These are phyloP conservation scores for Mortierella claussenii DNA, from an alignment of 192 early-diverging fungal species.

Conservation along the genomic window DNA sequence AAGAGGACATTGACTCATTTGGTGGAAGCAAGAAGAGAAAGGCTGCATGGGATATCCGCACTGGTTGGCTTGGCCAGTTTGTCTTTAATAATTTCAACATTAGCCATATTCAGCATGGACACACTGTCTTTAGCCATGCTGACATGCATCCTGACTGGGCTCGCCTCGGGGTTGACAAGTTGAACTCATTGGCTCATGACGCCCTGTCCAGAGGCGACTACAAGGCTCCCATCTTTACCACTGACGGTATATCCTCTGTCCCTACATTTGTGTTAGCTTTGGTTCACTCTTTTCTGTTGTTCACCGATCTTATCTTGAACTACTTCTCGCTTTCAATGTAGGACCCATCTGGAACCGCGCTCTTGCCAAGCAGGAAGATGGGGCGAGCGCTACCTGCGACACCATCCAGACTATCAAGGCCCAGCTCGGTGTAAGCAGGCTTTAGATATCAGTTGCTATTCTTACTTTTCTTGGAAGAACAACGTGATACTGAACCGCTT, in stretches of 20 bases:
- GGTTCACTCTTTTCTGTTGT: neutral
- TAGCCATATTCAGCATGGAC: constrained; percentile 26
- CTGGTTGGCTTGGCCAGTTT: constrained; percentile 38
- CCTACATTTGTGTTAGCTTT: neutral
- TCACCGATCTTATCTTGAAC: neutral
- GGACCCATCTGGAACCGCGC: constrained; percentile 37
- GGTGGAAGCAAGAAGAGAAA: constrained; percentile 16
- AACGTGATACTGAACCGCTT: too few relatives aligned
- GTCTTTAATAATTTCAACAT: constrained; percentile 39
- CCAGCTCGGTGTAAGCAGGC: constrained; percentile 20
- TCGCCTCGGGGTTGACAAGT: constrained; percentile 7
- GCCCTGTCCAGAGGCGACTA: constrained; percentile 17
- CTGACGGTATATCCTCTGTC: constrained; percentile 9
- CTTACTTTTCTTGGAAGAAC: too few relatives aligned
- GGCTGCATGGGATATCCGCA: constrained; percentile 29
- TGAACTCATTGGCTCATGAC: constrained; percentile 21
- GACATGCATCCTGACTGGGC: constrained; percentile 40
- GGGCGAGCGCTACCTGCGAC: constrained; percentile 16
- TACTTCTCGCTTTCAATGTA: neutral
- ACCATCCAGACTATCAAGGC: constrained; percentile 17
- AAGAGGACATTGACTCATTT: constrained; percentile 31
- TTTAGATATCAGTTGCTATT: too few relatives aligned
- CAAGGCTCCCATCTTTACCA: constrained; percentile 29
- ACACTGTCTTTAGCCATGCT: constrained; percentile 33
- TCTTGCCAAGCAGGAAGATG: constrained; percentile 20